Percentiles rank a stretch among this genome's conserved stretches.
Conservation (phyloP, 768 basidiomycete genomes). For the Boletus pseudo-olivaceus region DNA sequence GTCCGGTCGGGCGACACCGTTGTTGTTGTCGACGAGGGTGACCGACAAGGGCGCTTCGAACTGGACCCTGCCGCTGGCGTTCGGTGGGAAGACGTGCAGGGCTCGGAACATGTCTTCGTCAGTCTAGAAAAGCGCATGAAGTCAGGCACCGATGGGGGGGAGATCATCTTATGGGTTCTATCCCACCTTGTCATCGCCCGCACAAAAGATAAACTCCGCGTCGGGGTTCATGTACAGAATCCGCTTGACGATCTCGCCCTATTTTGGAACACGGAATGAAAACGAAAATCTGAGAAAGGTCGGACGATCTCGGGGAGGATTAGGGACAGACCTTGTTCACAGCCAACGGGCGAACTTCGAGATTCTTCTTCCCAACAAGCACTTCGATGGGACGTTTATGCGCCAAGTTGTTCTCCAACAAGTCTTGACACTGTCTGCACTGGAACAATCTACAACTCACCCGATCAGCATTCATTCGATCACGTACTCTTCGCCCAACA, state of each 20-base stretch:
- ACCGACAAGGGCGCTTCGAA: conserved; percentile 59
- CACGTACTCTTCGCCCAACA: neutral
- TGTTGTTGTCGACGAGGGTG: conserved; percentile 31
- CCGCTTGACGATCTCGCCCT: conserved; percentile 95
- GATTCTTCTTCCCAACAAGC: conserved; percentile 96
- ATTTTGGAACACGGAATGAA: neutral
- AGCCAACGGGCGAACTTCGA: conserved; percentile 93
- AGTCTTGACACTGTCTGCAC: conserved; percentile 93
- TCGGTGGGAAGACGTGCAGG: conserved; percentile 56
- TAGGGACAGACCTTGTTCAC: conserved; percentile 71
- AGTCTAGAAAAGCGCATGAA: conserved; percentile 46
- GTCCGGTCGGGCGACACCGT: conserved; percentile 31
- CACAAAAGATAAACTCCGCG: conserved; percentile 94
- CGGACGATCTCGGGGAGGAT: neutral
- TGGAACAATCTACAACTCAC: conserved; percentile 65
- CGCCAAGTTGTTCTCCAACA: conserved; percentile 91
- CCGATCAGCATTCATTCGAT: conserved; percentile 1
- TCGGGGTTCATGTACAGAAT: conserved; percentile 92
- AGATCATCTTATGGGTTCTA: neutral
- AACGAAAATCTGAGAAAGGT: neutral
- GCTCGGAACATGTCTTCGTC: conserved; percentile 99
- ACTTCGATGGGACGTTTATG: conserved; percentile 96
- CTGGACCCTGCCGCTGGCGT: conserved; percentile 34
- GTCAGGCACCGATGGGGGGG: neutral
- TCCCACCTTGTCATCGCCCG: conserved; percentile 91